phyloP scores from a whole-genome alignment of 1,139 yeast genomes.

The Pichia sp. region DNA sequence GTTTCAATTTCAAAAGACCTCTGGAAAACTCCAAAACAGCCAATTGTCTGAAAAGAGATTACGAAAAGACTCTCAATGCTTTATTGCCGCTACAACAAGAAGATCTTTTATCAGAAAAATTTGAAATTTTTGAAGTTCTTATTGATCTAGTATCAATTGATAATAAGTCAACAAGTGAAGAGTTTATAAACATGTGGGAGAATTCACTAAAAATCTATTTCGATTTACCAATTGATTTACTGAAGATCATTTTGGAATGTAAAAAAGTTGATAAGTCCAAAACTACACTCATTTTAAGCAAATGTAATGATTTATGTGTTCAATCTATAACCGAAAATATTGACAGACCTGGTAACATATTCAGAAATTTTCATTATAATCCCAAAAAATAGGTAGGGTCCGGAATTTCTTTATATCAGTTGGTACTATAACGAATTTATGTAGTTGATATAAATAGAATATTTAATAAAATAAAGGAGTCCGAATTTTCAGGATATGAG shows the following conservation, averaged over 20 bases:
- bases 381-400: constrained; percentile 1
- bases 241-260: constrained; percentile 38
- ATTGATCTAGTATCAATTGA: constrained; percentile 56
- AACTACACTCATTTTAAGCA: constrained; percentile 12
- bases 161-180: constrained; percentile 33
- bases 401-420: too few relatives aligned
- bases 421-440: not conserved
- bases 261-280: constrained; percentile 25
- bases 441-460: constrained; percentile 6
- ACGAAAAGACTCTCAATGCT: constrained; percentile 38
- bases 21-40: constrained; percentile 44
- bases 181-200: constrained; percentile 46
- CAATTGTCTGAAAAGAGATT: constrained; percentile 58
- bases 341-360: constrained; percentile 5
- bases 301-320: constrained; percentile 14
- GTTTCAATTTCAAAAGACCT: constrained; percentile 35
- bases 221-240: constrained; percentile 59
- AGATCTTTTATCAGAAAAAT: constrained; percentile 30
- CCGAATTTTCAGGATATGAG: constrained; percentile 3
- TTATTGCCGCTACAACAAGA: constrained; percentile 13
- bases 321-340: constrained; percentile 5
- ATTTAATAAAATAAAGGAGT: constrained; percentile 8
- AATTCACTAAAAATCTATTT: constrained; percentile 50
- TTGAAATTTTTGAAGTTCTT: constrained; percentile 64
- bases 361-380: constrained; percentile 9